Base-by-base conservation (phyloP, 176 grass and related monocot species). In the Musa troglodytarum region DNA sequence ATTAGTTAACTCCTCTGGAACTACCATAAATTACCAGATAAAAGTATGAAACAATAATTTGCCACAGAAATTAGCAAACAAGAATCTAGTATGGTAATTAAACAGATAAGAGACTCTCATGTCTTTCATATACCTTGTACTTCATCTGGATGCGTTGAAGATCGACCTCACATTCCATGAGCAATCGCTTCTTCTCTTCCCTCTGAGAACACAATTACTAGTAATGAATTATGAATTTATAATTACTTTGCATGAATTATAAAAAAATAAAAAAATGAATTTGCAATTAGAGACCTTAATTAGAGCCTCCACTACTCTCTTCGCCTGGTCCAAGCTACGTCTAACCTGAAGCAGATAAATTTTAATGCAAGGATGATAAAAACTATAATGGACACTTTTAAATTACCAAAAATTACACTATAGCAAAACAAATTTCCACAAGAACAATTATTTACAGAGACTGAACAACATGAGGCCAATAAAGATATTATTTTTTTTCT, bases 241-340 rank as follows among this genome's bases (percentile, higher is more conserved):
- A 8, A 13, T 70, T 70, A 6, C 49, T 50, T 4, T 20, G 34
- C 8, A 74, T 52, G 10, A 19, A 25, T 14, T 56, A 24, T 3
- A 25, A 20, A 72, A 20, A 72, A 72, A 56, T 8, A 21, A 56
- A 55, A 25, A 17, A 56, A 28, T 8, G 8, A 56, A 56, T 10
- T 15, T 56, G 34, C 11, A 15, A 79, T 10, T 50, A 77, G 8
- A 73, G 54, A 99, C 95, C 95, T 99, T 99, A 80, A 99, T 89
- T 52, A 99, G 80, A 79, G 86, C 81, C 73, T 91, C 88, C 86
- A 94, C 69, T 72, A 99, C 29, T 86, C 80, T 80, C 79, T 89
- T 94, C 11, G 91, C 95, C 69, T 99, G 95, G 61, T 99, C 91
- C 84, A 94, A 99, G 83, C 93, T 94, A 68, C 81, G 95, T 6